Conservation (phyloP, 2,329 filamentous ascomycete species). For the Xylariaceae sp. region DNA sequence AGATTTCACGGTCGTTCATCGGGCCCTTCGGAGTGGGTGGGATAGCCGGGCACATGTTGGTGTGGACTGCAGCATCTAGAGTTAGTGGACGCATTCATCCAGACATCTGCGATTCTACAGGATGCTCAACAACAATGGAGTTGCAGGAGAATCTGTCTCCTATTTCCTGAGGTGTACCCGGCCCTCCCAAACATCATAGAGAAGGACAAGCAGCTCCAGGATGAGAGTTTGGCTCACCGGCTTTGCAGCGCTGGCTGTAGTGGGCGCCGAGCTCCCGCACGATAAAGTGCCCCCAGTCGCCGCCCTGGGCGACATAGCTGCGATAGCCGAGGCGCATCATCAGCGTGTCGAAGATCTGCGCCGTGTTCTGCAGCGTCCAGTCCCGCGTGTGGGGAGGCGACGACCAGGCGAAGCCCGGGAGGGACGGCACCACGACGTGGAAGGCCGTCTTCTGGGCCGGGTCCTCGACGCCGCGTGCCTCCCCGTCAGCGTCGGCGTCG, state of each 20-base stretch:
- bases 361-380: constrained; percentile 30
- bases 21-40: constrained; percentile 20
- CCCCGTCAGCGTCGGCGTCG: no score
- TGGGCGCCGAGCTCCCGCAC: constrained; percentile 28
- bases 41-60: constrained; percentile 31
- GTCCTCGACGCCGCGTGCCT: no score
- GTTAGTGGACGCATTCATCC: no score
- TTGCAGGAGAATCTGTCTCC: no score
- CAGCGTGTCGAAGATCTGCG: constrained; percentile 28
- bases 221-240: no score
- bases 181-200: no score
- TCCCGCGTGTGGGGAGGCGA: constrained; percentile 20
- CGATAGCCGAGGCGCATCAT: constrained; percentile 33
- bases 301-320: constrained; percentile 29
- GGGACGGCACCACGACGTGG: constrained; percentile 29
- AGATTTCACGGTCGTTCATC: constrained; percentile 25
- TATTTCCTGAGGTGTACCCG: no score
- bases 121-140: no score
- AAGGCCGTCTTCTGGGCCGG: no score
- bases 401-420: constrained; percentile 33
- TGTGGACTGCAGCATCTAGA: no score
- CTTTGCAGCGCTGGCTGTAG: constrained; percentile 26
- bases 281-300: constrained; percentile 34
- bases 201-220: no score
- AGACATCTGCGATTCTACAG: no score